Evolutionary conservation across 305 asterid species (phyloP).

Genomic region (Nicotiana rustica): DNA sequence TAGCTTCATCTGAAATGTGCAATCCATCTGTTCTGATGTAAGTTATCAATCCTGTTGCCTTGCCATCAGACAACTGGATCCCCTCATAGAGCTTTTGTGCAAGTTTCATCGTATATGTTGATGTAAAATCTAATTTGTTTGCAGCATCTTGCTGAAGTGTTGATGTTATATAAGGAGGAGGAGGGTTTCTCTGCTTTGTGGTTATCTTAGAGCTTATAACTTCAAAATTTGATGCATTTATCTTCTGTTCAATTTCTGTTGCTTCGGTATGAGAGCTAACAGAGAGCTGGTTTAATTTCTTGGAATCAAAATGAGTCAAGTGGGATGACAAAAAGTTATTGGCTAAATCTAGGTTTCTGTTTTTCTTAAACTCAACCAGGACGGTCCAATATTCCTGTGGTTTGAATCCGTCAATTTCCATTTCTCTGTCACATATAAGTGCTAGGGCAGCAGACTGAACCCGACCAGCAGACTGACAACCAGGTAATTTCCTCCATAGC

Average conservation of each 20-base stretch:
- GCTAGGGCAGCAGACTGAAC: conserved; percentile 96
- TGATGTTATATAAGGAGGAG: conserved; percentile 84
- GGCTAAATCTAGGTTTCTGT: conserved; percentile 41
- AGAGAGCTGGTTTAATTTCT: conserved; percentile 65
- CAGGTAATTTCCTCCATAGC: conserved; percentile 94
- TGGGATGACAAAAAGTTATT: conserved; percentile 53
- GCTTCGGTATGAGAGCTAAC: conserved; percentile 69
- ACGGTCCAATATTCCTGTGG: conserved; percentile 88
- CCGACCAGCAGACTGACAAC: conserved; percentile 98
- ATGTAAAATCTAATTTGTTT: conserved; percentile 71
- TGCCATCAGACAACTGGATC: conserved; percentile 69
- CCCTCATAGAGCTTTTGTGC: conserved; percentile 96
- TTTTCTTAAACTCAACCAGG: conserved; percentile 57
- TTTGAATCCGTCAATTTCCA: conserved; percentile 76
- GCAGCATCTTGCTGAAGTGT: conserved; percentile 98
- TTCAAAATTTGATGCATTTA: conserved; percentile 57
- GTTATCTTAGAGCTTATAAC: conserved; percentile 63
- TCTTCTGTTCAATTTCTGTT: conserved; percentile 59
- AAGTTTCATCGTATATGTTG: conserved; percentile 78
- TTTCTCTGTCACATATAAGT: conserved; percentile 87
- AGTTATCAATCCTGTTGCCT: conserved; percentile 79
- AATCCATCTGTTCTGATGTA: conserved; percentile 96
- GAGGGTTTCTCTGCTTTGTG: conserved; percentile 69
- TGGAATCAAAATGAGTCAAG: conserved; percentile 63
- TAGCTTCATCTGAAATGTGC: conserved; percentile 83